Evolutionary conservation across 2,329 filamentous ascomycete genomes (phyloP).

Genomic region (Neonectria sp.): DNA sequence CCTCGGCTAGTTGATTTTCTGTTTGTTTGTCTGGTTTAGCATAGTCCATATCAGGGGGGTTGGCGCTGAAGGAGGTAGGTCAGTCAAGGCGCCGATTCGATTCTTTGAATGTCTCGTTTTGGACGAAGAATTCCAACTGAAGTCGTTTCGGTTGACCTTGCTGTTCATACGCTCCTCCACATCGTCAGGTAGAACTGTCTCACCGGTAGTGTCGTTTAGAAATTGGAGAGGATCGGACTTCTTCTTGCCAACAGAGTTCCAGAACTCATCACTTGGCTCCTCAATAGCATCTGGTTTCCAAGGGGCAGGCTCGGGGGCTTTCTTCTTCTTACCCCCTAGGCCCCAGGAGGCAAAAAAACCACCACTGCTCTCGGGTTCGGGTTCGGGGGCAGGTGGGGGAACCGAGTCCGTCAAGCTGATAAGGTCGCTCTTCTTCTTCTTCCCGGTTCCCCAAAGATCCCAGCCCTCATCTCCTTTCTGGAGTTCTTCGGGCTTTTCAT

Average conservation of each 20-base stretch:
- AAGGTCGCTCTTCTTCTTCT: slow-evolving; percentile 62
- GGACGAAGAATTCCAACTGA: slow-evolving; percentile 59
- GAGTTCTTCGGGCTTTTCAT: slow-evolving; percentile 33
- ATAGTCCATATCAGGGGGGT: slow-evolving; percentile 64
- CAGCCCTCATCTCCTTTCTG: slow-evolving; percentile 42
- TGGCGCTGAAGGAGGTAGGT: slow-evolving; percentile 63
- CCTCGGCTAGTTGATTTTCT: slow-evolving; percentile 50
- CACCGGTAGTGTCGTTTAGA: slow-evolving; percentile 61
- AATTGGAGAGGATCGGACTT: slow-evolving; percentile 67
- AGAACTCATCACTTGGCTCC: slow-evolving; percentile 59
- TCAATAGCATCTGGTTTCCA: slow-evolving; percentile 60
- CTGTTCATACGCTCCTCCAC: slow-evolving; percentile 60
- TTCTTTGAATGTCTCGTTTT: slow-evolving; percentile 63
- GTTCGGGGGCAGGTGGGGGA: slow-evolving; percentile 48
- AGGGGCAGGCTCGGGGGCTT: slow-evolving; percentile 48
- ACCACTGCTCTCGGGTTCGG: slow-evolving; percentile 60
- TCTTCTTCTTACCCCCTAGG: slow-evolving; percentile 62
- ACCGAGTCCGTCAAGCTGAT: slow-evolving; percentile 55
- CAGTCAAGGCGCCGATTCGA: slow-evolving; percentile 55
- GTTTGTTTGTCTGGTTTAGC: slow-evolving; percentile 54
- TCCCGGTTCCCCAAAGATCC: slow-evolving; percentile 49
- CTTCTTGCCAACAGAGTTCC: slow-evolving; percentile 53
- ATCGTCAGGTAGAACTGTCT: slow-evolving; percentile 63
- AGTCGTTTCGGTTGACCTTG: slow-evolving; percentile 60
- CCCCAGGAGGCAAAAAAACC: slow-evolving; percentile 72